Base-by-base conservation (phyloP, 257 asterid species). In the Solanum boliviense region DNA sequence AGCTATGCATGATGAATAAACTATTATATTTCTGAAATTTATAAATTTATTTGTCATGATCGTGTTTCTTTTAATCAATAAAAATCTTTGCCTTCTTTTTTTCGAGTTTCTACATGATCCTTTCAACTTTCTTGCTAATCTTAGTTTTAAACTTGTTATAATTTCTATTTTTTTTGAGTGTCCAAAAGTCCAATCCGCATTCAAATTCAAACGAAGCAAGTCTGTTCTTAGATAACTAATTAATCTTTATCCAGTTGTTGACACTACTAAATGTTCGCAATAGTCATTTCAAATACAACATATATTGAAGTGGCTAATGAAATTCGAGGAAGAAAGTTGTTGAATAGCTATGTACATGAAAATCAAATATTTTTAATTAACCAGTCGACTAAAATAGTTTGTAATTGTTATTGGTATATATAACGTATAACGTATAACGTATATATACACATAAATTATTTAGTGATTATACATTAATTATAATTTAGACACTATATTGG, bases 1-100 rank as follows among this genome's bases (percentile, higher is more conserved):
- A 81, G 85, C 85, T 82, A 29, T 48, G 29, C 85, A 82, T 82
- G 70, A 81, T 29, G 29, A 81, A 44, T 79, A 79, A 79, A 27
- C 25, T 79, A 79, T 79, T 44, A 44, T 46, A 48, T 82, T 9
- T 48, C 18, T 29, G 9, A 73, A 20, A 20, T 74, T 11, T 48
- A 82, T 48, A 29, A 48, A 82, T 82, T 11, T 48, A 46, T 46
- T 46, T 46, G 29, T 18, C 68, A 81, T 16, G 68, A 46, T 46
- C 29, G 12, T 46, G 27, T 81, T 81, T 81, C 39, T 44, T 79
- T 21, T 27, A 6, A 27, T 15, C 15, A 18, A 18, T 48, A 5
- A 52, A 52, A 52, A 78, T 13, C 6, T 4, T 23, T 38, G 12
- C 23, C 62, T 56, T 56, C n/a, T 18, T 21, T 56, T 56, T 56